Evolutionary conservation across 2,329 filamentous ascomycete genomes (phyloP), one percentile per base, ranked within the genome.

Genomic region (Escovopsis sp.): DNA sequence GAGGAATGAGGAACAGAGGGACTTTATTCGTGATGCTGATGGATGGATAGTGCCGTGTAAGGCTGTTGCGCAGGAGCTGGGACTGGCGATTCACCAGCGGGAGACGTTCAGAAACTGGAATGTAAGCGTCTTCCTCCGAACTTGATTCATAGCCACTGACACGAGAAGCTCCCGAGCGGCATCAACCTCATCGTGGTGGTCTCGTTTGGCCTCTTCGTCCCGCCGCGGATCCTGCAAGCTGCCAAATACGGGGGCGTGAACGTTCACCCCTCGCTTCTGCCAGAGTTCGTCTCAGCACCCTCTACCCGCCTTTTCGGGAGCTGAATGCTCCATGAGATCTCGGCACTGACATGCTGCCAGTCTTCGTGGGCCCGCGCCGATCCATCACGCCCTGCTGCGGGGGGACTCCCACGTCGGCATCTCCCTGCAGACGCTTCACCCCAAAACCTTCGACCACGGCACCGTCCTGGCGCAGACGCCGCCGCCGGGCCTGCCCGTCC

Each of bases 141-240:
- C 11, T 34, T 19, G 31, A 41, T 47, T 17, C 13, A 10, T 13
- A 25, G 41, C 43, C 17, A 10, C 11, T 31, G 28, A 30, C 14
- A 30, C 4, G 28, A 15, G 10, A 30, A 79, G 67, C 66, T 77
- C 25, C 77, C 78, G 0, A 49, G 52, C 30, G 50, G 62, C 3
- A 74, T 76, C 44, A 86, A 94, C 53, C 64, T 98, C 39, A 70
- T 98, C 45, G 66, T 96, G 31, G 87, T 87, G 33, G 90, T 96
- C 4, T 96, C 90, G 0, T 98, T 96, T 57, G 90, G 90, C 3
- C 69, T 94, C 7, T 79, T 94, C 41, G 77, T 98, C 1, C 90
- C 90, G 1, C 67, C 70, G 1, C 69, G 84, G 4, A 73, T 96
- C 13, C 63, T 98, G 16, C 61, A 62, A 16, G 60, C 60, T 1